These are phyloP conservation scores for Lithocarpus polystachyus DNA, from an alignment of 306 rosid genomes.

Conservation along the genomic window DNA sequence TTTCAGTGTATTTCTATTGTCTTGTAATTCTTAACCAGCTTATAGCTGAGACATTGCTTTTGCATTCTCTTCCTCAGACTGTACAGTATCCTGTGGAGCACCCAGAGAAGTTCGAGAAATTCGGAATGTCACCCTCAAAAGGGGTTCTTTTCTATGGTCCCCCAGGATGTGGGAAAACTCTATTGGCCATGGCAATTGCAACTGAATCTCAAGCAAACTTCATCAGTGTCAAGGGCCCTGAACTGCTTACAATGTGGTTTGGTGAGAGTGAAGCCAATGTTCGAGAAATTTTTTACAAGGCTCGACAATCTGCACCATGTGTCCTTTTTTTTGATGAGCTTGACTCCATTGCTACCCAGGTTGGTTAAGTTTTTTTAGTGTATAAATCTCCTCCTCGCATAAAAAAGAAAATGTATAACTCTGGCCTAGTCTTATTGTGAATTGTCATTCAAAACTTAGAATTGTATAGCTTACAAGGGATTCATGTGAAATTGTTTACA, in stretches of 20 bases:
- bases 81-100: conserved; percentile 66
- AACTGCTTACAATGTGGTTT: conserved; percentile 61
- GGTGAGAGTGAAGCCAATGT: conserved; percentile 71
- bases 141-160: conserved; percentile 64
- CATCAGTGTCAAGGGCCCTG: conserved; percentile 56
- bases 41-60: conserved; percentile 1
- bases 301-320: conserved; percentile 54
- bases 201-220: conserved; percentile 61
- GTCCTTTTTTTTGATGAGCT: conserved; percentile 68
- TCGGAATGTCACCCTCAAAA: conserved; percentile 63
- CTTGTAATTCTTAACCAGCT: neutral
- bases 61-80: conserved; percentile 31
- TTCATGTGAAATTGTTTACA: neutral
- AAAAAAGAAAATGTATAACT: neutral
- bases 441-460: neutral
- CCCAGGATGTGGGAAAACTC: conserved; percentile 60
- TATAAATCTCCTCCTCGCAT: neutral
- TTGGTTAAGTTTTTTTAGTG: neutral
- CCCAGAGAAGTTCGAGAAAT: conserved; percentile 56
- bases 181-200: conserved; percentile 60
- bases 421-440: neutral
- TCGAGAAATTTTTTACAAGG: conserved; percentile 58
- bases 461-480: neutral
- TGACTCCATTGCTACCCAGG: conserved; percentile 62
- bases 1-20: neutral